Conservation (phyloP, 2,329 filamentous ascomycete species). For the Dactylellina drechsleri region DNA sequence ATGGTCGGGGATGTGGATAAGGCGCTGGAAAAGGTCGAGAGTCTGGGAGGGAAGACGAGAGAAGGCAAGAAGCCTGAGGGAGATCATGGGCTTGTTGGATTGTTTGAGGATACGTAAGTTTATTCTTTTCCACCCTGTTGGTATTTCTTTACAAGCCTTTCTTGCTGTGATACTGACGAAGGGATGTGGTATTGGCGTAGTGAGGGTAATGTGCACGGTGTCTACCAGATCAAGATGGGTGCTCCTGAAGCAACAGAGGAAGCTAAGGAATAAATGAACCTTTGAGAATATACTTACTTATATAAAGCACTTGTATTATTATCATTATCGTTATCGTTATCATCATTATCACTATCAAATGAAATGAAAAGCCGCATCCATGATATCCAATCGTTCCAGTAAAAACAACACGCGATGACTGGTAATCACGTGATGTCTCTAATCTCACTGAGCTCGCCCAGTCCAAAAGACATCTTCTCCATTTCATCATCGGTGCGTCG, state of each 20-base stretch:
- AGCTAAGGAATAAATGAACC: constrained; percentile 22
- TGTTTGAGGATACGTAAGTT: constrained; percentile 52
- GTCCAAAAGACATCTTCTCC: neutral
- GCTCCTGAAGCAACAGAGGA: constrained; percentile 10
- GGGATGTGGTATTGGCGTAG: constrained; percentile 10
- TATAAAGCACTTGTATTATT: constrained; percentile 1
- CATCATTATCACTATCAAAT: too few species aligned
- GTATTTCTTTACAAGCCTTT: neutral
- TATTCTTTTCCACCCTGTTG: neutral
- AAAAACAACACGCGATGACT: too few species aligned
- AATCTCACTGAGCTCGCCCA: too few species aligned
- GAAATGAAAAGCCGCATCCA: too few species aligned
- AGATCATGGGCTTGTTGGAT: constrained; percentile 41
- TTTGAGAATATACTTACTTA: neutral
- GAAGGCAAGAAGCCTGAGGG: constrained; percentile 49
- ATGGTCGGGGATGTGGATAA: constrained; percentile 49
- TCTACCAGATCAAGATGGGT: constrained; percentile 41
- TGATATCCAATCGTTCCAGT: too few species aligned
- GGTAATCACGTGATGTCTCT: too few species aligned
- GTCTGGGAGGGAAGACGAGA: constrained; percentile 37
- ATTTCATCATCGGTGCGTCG: neutral
- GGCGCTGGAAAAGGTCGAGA: constrained; percentile 36
- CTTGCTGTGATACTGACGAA: too few species aligned
- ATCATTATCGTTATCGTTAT: neutral
- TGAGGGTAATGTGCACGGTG: constrained; percentile 50